Percentiles rank a stretch among this genome's conserved stretches.
Evolutionary conservation across 1,139 yeast species (phyloP).

Genomic region (Debaryomyces nepalensis): DNA sequence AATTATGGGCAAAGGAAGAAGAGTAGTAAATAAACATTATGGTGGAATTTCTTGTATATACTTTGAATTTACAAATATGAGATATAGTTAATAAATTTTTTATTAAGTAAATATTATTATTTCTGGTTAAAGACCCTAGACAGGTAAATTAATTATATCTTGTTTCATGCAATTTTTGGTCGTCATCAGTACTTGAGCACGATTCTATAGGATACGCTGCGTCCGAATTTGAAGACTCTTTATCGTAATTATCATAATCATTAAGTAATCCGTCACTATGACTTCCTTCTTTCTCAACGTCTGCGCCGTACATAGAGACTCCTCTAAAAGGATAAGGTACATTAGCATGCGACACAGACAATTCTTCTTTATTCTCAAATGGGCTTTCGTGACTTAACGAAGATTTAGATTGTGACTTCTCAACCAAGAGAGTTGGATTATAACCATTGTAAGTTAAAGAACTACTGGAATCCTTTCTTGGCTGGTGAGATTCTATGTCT

Average conservation of each 20-base stretch:
- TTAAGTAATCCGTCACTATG: conserved; percentile 2
- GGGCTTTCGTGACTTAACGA: conserved; percentile 3
- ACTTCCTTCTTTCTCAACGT: neutral
- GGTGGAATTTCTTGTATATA: conserved; percentile 10
- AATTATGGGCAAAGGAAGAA: neutral
- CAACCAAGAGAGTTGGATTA: neutral
- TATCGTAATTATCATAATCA: conserved; percentile 8
- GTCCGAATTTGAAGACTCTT: conserved; percentile 6
- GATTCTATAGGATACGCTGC: conserved; percentile 13
- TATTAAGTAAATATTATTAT: neutral
- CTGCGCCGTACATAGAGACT: conserved; percentile 24
- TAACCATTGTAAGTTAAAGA: neutral
- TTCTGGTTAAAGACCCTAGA: neutral
- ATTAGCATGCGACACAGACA: neutral
- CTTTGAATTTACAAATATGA: conserved; percentile 6
- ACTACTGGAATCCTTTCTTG: conserved; percentile 1
- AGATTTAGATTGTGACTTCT: neutral
- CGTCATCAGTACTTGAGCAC: conserved; percentile 10
- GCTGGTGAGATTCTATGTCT: neutral
- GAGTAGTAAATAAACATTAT: conserved; percentile 1
- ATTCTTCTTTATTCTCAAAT: neutral
- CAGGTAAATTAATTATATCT: conserved; percentile 1
- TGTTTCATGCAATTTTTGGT: conserved; percentile 7
- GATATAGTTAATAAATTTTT: conserved; percentile 1
- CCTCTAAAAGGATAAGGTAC: conserved; percentile 37